phyloP scores from a whole-genome alignment of 306 rosid species.

The Lathyrus sativus region DNA sequence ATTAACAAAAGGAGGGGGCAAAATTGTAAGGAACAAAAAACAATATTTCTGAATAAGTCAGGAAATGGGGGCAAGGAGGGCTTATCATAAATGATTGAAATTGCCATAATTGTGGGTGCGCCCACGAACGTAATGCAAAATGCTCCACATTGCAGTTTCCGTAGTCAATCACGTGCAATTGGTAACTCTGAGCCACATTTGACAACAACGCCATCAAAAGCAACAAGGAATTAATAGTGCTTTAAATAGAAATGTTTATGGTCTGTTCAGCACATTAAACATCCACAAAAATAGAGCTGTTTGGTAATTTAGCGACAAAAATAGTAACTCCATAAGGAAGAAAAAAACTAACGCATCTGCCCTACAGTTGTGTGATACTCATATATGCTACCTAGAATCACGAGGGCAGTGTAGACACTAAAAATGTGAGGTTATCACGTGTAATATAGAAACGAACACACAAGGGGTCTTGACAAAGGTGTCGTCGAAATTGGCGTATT shows the following conservation, averaged over 20 bases:
- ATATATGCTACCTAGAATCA: slow-evolving; percentile 2
- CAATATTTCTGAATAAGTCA: not conserved
- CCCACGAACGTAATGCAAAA: not conserved
- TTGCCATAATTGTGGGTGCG: not conserved
- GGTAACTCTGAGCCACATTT: not conserved
- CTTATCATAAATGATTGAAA: not conserved
- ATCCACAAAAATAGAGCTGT: not conserved
- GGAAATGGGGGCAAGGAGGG: not conserved
- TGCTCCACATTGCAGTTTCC: not conserved
- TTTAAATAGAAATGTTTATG: slow-evolving; percentile 5
- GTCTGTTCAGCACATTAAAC: slow-evolving; percentile 4
- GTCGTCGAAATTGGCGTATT: not conserved
- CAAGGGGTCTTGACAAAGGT: not conserved
- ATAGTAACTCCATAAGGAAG: not conserved
- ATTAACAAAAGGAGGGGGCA: not conserved
- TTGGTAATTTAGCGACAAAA: slow-evolving; percentile 19
- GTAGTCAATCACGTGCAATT: not conserved
- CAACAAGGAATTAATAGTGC: not conserved
- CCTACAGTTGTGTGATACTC: not conserved
- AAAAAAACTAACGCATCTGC: not conserved
- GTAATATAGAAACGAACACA: not conserved
- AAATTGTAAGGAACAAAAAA: not conserved
- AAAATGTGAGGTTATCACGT: slow-evolving; percentile 15
- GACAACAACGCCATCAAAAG: not conserved
- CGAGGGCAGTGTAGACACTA: not conserved